Evolutionary conservation across 768 basidiomycete genomes (phyloP), one percentile per base, ranked within the genome.

Genomic region (Tulasnella sp.): DNA sequence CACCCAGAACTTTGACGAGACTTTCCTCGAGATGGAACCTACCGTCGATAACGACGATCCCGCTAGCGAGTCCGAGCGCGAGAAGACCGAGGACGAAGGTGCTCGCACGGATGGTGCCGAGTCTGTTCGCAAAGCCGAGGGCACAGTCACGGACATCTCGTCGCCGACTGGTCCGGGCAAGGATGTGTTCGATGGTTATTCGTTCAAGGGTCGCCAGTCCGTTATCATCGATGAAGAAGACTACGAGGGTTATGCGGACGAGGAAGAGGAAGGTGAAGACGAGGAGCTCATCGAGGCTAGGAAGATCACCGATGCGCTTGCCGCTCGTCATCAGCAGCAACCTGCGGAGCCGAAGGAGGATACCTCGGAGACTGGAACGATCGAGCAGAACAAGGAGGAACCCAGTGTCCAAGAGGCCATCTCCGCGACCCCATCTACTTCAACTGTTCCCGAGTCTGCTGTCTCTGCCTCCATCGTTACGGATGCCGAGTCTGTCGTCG

Each of bases 1-100:
- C 87, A 96, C 94, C 79, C 93, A 94, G 83, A 98, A 99, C 84
- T 99, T 99, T 83, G 97, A 99, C 83, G 93, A 96, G 78, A 91
- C 93, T 52, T 99, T 97, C 89, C 87, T 99, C 77, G 93, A 93
- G 81, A 97, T 99, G 93, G 91, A 92, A 79, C 94, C 96, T 31
- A 91, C 93, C 69, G 89, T 99, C 78, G 93, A 96, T 79, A 80
- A 80, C 36, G 83, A 80, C 17, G 86, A 88, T 9, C 78, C 74
- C 12, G 76, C 77, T 14, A 80, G 81, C 22, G 72, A 79, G 17
- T 79, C 80, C 8, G 76, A 78, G 31, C 77, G 76, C 58, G 78
- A 78, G 45, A 79, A 81, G 25, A 80, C 81, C 17, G 80, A 81
- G 25, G 78, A 79, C 40, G 80, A 78, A 42, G 75, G 74, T 5